phyloP scores from a whole-genome alignment of 345 rosid genomes.

The Melaleuca quinquenervia region DNA sequence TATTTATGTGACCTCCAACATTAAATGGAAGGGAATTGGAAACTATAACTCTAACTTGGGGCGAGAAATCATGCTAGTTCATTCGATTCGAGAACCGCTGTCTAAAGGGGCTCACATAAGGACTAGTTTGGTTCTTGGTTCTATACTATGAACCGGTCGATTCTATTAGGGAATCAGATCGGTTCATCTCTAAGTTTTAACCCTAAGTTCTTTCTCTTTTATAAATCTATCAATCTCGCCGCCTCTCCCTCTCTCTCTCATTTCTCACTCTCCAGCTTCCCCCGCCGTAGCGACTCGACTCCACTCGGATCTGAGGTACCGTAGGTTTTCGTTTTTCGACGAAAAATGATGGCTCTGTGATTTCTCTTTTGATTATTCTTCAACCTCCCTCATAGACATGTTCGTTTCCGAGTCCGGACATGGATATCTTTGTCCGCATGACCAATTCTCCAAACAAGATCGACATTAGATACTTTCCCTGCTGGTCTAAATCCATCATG shows the following conservation, averaged over 20 bases:
- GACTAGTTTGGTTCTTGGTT: neutral
- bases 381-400: fast-evolving
- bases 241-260: neutral
- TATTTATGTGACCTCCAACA: neutral
- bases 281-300: neutral
- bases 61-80: neutral
- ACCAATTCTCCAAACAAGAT: neutral
- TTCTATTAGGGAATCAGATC: fast-evolving
- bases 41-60: neutral
- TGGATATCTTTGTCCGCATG: fast-evolving
- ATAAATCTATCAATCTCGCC: neutral
- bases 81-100: fast-evolving
- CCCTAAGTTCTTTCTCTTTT: neutral
- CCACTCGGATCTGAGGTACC: neutral
- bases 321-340: neutral
- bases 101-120: neutral
- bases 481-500: neutral
- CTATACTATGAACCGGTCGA: neutral
- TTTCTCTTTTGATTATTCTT: neutral
- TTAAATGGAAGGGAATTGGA: neutral
- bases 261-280: neutral
- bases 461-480: neutral
- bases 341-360: neutral
- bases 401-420: neutral
- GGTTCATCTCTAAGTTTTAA: neutral